Percentiles rank a stretch among this genome's conserved stretches.
Evolutionary conservation across 164 flowering plant genomes (phyloP).

Genomic region (Protea cynaroides): DNA sequence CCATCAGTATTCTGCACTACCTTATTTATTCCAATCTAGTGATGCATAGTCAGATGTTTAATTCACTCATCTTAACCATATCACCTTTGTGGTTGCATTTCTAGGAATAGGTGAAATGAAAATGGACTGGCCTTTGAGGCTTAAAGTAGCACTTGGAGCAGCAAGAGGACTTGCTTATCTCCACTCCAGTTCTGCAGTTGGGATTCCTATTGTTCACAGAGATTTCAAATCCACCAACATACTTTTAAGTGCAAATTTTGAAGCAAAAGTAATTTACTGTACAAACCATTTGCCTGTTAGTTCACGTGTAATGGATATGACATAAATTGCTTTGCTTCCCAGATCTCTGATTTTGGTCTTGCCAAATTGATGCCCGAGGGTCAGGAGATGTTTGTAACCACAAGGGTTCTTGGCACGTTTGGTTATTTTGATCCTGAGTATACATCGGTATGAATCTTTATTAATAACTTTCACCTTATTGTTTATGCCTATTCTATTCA

Average conservation of each 20-base stretch:
- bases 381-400: constrained; percentile 65
- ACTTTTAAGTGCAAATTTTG: constrained; percentile 62
- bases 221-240: constrained; percentile 96
- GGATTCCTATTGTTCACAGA: constrained; percentile 89
- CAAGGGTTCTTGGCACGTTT: constrained; percentile 85
- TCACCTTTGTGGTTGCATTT: background rate
- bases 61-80: background rate
- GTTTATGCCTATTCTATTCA: background rate
- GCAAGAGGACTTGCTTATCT: constrained; percentile 94
- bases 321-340: constrained; percentile 3
- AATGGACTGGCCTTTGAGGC: constrained; percentile 84
- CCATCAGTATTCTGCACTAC: background rate
- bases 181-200: constrained; percentile 76
- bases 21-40: no score
- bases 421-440: constrained; percentile 99
- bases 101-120: constrained; percentile 63
- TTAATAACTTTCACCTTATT: background rate
- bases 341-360: constrained; percentile 97
- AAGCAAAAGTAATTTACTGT: constrained; percentile 66
- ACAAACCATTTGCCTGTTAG: background rate
- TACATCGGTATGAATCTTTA: constrained; percentile 58
- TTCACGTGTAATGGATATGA: background rate
- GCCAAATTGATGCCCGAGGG: constrained; percentile 98
- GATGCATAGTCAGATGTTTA: constrained; percentile 1
- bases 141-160: constrained; percentile 87